Evolutionary conservation across 2,329 filamentous ascomycete species (phyloP).

Genomic region (Didymella arachidicola): DNA sequence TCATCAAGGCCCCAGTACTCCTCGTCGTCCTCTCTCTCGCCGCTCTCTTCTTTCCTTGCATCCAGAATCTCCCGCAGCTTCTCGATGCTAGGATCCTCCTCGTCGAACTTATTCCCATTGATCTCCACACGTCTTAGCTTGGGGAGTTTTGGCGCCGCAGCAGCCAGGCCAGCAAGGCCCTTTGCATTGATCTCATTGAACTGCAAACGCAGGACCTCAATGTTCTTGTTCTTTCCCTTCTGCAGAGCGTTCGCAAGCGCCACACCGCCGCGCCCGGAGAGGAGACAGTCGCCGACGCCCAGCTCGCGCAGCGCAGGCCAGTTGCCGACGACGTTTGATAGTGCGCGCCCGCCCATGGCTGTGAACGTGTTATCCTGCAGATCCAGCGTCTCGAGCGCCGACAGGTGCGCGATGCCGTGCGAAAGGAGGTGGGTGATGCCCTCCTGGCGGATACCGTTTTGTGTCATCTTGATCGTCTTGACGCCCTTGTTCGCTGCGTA

Average conservation of each 20-base stretch:
- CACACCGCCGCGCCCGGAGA: slow-evolving; percentile 78
- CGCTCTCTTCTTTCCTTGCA: slow-evolving; percentile 71
- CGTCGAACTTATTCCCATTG: slow-evolving; percentile 93
- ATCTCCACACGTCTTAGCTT: slow-evolving; percentile 85
- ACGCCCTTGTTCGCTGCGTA: slow-evolving; percentile 83
- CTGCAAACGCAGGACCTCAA: slow-evolving; percentile 84
- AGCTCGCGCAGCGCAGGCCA: slow-evolving; percentile 84
- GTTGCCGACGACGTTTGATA: slow-evolving; percentile 74
- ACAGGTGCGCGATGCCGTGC: slow-evolving; percentile 77
- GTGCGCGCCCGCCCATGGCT: slow-evolving; percentile 75
- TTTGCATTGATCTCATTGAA: slow-evolving; percentile 91
- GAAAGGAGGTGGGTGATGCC: slow-evolving; percentile 84
- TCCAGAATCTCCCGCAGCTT: slow-evolving; percentile 72
- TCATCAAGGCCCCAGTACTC: slow-evolving; percentile 65
- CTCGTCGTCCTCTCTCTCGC: slow-evolving; percentile 60
- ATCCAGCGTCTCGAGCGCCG: slow-evolving; percentile 77
- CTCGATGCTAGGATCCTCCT: slow-evolving; percentile 78
- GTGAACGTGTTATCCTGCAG: slow-evolving; percentile 99
- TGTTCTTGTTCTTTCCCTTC: slow-evolving; percentile 76
- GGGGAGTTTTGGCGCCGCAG: slow-evolving; percentile 72
- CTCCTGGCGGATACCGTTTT: slow-evolving; percentile 95
- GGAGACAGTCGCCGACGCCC: slow-evolving; percentile 85
- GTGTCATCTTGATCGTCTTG: slow-evolving; percentile 92
- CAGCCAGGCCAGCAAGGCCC: slow-evolving; percentile 74
- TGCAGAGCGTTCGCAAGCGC: slow-evolving; percentile 76